Base-by-base conservation (phyloP, 441 rosid species). In the Kokia cookei region DNA sequence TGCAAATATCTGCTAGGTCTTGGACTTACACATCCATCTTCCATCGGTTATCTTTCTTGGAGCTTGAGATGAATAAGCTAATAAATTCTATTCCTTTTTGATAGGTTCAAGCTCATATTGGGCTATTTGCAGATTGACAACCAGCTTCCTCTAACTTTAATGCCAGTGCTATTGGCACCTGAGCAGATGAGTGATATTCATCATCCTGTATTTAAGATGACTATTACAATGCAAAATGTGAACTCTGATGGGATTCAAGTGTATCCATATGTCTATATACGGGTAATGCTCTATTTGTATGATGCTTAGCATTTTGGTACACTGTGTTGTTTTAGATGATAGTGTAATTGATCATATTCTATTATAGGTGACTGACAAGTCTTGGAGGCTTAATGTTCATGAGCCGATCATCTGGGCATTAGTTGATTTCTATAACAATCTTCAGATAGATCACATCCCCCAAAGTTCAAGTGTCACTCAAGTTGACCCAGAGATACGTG, bases 391-490 rank as follows among this genome's bases (percentile, higher is more conserved):
- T 78, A 80, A 94, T 83, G 90, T 94, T 79, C 98, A 96, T 78
- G 99, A 96, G 84, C 99, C 99, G n/a, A 90, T 96, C 72, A 91
- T 96, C 71, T 96, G 99, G 99, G 92, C 96, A 35, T 69, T 82
- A 10, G 86, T 90, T 75, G 97, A 91, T 82, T 87, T 94, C 80
- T 96, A 87, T 84, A 84, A 80, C 78, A 90, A 90, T 86, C 91
- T 96, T 82, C 98, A 90, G 85, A 80, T 96, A 77, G 89, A 89
- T 79, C 93, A 87, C 63, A 69, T 94, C 48, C 97, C 98, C 55
- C 85, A 88, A 79, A 91, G 89, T 82, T 83, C 98, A 64, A 88
- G 75, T 75, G 93, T 84, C 71, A 77, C 92, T 35, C 88, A 86
- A 88, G 98, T 91, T 86, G 99, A 96, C 89, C 99, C 99, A 43